Percentiles rank a stretch among this genome's conserved stretches.
Evolutionary conservation across 495 filamentous ascomycete genomes (phyloP).

Genomic region (Hypoxylon fuscum): DNA sequence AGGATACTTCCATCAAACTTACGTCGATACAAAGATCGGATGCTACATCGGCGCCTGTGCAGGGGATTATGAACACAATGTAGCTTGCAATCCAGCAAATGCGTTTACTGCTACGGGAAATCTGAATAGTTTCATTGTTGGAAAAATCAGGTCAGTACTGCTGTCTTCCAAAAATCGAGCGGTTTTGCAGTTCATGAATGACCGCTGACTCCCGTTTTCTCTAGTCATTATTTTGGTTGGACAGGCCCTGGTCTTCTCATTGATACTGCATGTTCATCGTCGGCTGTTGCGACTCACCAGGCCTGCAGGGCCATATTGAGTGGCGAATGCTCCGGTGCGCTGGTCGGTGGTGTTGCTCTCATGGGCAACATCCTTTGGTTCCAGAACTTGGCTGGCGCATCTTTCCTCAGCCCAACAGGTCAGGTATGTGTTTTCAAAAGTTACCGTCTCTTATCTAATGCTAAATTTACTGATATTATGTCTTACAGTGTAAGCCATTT

Average conservation of each 20-base stretch:
- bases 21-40: no score
- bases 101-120: slow-evolving; percentile 29
- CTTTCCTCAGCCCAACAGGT: not conserved
- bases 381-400: slow-evolving; percentile 45
- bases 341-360: slow-evolving; percentile 44
- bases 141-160: no score
- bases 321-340: slow-evolving; percentile 50
- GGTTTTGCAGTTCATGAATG: no score
- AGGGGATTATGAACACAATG: slow-evolving; percentile 37
- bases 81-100: slow-evolving; percentile 18
- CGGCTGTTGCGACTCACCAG: slow-evolving; percentile 52
- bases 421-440: no score
- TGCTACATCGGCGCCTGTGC: slow-evolving; percentile 34
- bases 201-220: no score
- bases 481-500: not conserved
- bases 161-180: no score
- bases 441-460: no score
- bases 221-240: slow-evolving; percentile 63
- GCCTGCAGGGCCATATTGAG: slow-evolving; percentile 46
- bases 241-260: slow-evolving; percentile 57
- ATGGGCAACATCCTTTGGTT: slow-evolving; percentile 9
- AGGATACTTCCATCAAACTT: slow-evolving; percentile 10
- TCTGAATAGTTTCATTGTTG: slow-evolving; percentile 24
- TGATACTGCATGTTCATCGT: slow-evolving; percentile 62
- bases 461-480: no score